phyloP scores from a whole-genome alignment of 2,329 filamentous ascomycete species.

The Lasiodiplodia sp. region DNA sequence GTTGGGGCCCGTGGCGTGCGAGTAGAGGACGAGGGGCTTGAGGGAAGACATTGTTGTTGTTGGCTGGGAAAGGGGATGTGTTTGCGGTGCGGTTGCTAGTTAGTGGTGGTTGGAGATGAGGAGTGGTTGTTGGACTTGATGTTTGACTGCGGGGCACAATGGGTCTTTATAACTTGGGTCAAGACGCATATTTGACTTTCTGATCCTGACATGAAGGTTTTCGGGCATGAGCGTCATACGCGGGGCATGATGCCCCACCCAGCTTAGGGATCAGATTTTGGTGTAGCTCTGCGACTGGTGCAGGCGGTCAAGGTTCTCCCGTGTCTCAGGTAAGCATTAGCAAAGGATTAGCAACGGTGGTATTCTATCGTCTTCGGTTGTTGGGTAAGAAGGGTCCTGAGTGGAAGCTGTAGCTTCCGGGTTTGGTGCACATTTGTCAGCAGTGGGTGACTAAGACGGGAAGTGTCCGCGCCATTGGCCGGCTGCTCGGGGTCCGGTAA shows the following conservation, averaged over 20 bases:
- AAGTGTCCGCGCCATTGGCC: not conserved
- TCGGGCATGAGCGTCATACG: not conserved
- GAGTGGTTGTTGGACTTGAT: not conserved
- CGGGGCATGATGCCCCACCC: not conserved
- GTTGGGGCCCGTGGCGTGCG: conserved; percentile 40
- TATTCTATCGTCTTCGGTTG: not conserved
- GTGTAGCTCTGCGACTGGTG: not conserved
- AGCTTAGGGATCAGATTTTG: not conserved
- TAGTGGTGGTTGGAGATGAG: not conserved
- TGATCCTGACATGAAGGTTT: not conserved
- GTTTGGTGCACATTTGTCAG: conserved; percentile 4
- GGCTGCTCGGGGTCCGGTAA: not conserved
- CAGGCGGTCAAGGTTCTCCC: not conserved
- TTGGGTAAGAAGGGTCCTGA: not conserved
- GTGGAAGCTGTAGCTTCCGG: too few relatives aligned
- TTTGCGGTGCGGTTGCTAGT: not conserved
- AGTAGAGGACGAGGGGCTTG: conserved; percentile 31
- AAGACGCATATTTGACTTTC: not conserved
- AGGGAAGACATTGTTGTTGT: conserved; percentile 23
- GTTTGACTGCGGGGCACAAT: not conserved
- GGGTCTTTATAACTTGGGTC: conserved; percentile 7
- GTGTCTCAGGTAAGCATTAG: not conserved
- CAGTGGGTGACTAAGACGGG: not conserved
- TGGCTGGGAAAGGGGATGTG: not conserved
- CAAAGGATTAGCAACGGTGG: too few relatives aligned